Evolutionary conservation across 2,329 filamentous ascomycete genomes (phyloP).

Genomic region (Fusarium zealandicum): DNA sequence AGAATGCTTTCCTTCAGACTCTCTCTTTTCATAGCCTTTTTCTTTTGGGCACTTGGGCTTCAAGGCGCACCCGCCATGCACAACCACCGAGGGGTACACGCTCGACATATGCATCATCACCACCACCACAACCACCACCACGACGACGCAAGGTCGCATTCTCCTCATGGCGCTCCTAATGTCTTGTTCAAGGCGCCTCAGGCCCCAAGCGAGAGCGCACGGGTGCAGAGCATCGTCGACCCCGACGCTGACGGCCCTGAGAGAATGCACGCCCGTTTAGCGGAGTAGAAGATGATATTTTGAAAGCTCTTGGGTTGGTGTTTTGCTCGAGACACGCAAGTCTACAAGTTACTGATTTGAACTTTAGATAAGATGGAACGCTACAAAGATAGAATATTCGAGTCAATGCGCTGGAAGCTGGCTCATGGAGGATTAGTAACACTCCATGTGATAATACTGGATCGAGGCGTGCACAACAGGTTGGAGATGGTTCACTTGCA

Average conservation of each 20-base stretch:
- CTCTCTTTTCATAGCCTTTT: constrained; percentile 30
- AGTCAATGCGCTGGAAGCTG: too few relatives aligned
- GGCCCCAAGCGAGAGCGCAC: constrained; percentile 16
- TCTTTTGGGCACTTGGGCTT: constrained; percentile 34
- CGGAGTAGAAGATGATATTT: constrained; percentile 6
- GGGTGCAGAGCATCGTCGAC: background rate
- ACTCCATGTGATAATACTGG: too few relatives aligned
- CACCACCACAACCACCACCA: constrained; percentile 33
- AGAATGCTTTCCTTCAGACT: constrained; percentile 32
- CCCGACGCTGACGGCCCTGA: background rate
- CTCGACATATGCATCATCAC: constrained; percentile 48
- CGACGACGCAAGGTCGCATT: constrained; percentile 14
- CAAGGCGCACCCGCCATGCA: constrained; percentile 39
- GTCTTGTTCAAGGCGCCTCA: constrained; percentile 15
- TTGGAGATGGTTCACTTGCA: too few relatives aligned
- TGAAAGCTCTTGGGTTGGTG: background rate
- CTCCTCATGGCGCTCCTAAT: constrained; percentile 2
- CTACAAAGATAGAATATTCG: too few relatives aligned
- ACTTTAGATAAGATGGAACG: too few relatives aligned
- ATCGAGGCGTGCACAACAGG: too few relatives aligned
- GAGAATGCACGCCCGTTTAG: constrained; percentile 2
- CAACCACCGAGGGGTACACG: constrained; percentile 29
- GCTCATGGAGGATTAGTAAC: too few relatives aligned
- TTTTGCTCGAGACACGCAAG: background rate
- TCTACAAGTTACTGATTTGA: background rate